Conservation (phyloP, 331 rosid genomes). For the Stylosanthes scabra region DNA sequence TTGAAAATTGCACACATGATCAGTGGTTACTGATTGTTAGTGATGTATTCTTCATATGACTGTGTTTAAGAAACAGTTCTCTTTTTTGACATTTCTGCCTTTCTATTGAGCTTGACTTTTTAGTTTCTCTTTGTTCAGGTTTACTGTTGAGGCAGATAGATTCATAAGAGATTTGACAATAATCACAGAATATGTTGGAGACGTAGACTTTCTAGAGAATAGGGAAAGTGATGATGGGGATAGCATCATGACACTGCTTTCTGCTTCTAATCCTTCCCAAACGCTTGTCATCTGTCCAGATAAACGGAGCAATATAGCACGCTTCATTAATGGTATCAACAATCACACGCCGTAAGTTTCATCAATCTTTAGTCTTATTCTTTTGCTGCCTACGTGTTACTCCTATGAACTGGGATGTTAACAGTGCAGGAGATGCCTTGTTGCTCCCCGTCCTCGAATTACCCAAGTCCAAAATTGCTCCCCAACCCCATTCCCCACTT, state of each 20-base stretch:
- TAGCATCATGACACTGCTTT: slow-evolving; percentile 95
- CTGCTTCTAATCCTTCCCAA: slow-evolving; percentile 67
- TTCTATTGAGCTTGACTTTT: slow-evolving; percentile 1
- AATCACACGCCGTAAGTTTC: slow-evolving; percentile 82
- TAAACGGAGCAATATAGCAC: slow-evolving; percentile 83
- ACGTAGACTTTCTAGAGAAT: slow-evolving; percentile 83
- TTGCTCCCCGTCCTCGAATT: too few species aligned
- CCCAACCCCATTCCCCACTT: too few species aligned
- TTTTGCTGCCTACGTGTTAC: background rate
- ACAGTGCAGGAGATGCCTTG: too few species aligned
- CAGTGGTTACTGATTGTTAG: too few species aligned
- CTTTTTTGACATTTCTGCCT: background rate
- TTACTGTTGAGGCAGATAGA: slow-evolving; percentile 93
- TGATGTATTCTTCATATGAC: too few species aligned
- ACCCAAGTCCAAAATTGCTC: too few species aligned
- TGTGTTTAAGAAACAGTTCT: too few species aligned
- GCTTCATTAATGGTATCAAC: slow-evolving; percentile 93
- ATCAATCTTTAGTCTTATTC: background rate
- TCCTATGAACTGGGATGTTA: background rate
- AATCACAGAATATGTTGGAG: slow-evolving; percentile 94
- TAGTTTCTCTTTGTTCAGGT: slow-evolving; percentile 49
- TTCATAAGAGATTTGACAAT: slow-evolving; percentile 77
- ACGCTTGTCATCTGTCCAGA: slow-evolving; percentile 94
- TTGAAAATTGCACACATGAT: too few species aligned
- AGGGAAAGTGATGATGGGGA: slow-evolving; percentile 91